These are phyloP conservation scores for Hanseniaspora pseudoguilliermondii DNA, from an alignment of 805 yeast species.

Conservation along the genomic window DNA sequence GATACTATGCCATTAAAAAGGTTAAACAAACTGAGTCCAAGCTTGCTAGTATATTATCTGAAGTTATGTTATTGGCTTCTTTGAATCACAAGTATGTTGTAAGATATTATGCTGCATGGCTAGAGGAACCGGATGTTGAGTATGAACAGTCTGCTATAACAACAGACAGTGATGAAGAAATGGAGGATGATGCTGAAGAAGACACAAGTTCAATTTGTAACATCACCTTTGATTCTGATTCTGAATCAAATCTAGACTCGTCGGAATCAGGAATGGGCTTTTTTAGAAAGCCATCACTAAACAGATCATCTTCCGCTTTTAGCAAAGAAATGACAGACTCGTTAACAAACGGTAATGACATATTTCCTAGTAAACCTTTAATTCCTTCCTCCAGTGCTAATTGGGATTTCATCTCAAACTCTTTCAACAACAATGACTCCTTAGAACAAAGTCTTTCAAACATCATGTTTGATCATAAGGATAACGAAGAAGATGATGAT, in stretches of 20 bases:
- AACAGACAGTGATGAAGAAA: constrained; percentile 14
- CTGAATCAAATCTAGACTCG: not conserved
- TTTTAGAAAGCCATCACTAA: constrained; percentile 23
- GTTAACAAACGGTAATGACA: not conserved
- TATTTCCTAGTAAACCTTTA: not conserved
- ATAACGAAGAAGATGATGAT: constrained; percentile 11
- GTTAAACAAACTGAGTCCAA: constrained; percentile 72
- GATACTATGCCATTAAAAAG: constrained; percentile 88
- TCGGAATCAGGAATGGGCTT: constrained; percentile 3
- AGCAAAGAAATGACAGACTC: constrained; percentile 14
- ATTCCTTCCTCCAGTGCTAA: constrained; percentile 19
- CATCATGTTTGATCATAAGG: constrained; percentile 10
- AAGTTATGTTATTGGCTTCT: constrained; percentile 82
- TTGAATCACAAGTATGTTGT: constrained; percentile 92
- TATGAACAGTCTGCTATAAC: constrained; percentile 28
- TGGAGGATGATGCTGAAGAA: constrained; percentile 17
- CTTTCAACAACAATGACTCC: constrained; percentile 28
- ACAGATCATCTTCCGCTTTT: constrained; percentile 23
- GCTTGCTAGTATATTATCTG: constrained; percentile 69
- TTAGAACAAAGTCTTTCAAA: constrained; percentile 6
- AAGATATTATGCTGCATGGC: constrained; percentile 94
- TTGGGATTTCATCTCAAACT: constrained; percentile 59
- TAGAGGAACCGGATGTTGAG: constrained; percentile 48
- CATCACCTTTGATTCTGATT: constrained; percentile 25
- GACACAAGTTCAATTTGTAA: constrained; percentile 25